Percentiles rank a stretch among this genome's conserved stretches.
These are phyloP conservation scores for Aquilaria malaccensis DNA, from an alignment of 345 rosid species.

Conservation along the genomic window DNA sequence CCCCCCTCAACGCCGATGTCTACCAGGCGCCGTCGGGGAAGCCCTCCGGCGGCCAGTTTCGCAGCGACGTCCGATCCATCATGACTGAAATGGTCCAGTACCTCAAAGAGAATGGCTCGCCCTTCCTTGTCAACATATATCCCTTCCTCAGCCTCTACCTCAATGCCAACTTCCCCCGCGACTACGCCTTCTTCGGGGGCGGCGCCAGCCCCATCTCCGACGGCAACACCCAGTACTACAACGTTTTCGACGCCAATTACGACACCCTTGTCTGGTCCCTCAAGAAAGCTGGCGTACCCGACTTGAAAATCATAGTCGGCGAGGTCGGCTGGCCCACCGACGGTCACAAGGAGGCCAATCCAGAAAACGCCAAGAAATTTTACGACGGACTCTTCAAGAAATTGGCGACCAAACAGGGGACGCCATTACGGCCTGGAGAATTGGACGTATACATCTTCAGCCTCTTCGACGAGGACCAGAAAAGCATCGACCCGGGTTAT, in stretches of 20 bases:
- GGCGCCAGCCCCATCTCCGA: conserved; percentile 25
- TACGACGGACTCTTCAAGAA: conserved; percentile 64
- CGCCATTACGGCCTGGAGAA: conserved; percentile 53
- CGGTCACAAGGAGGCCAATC: conserved; percentile 32
- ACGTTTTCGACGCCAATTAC: conserved; percentile 79
- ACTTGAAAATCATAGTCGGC: conserved; percentile 62
- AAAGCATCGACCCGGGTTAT: conserved; percentile 61
- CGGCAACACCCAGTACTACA: conserved; percentile 30
- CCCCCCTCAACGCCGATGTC: conserved; percentile 77
- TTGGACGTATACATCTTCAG: conserved; percentile 59
- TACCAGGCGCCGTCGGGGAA: conserved; percentile 41
- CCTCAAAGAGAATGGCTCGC: conserved; percentile 35
- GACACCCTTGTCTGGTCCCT: conserved; percentile 75
- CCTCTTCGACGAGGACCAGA: conserved; percentile 65
- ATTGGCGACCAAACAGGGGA: conserved; percentile 43
- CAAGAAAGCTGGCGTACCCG: conserved; percentile 31
- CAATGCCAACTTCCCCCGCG: conserved; percentile 48
- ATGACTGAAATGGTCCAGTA: conserved; percentile 39
- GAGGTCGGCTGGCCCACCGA: conserved; percentile 98
- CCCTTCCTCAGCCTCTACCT: conserved; percentile 75
- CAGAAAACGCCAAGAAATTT: conserved; percentile 42
- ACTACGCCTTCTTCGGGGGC: conserved; percentile 54
- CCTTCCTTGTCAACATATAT: conserved; percentile 82
- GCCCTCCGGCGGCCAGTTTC: conserved; percentile 67
- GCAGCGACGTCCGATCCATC: conserved; percentile 31